phyloP scores from a whole-genome alignment of 768 basidiomycete species.

The Tylopilus cervinicoccineus region DNA sequence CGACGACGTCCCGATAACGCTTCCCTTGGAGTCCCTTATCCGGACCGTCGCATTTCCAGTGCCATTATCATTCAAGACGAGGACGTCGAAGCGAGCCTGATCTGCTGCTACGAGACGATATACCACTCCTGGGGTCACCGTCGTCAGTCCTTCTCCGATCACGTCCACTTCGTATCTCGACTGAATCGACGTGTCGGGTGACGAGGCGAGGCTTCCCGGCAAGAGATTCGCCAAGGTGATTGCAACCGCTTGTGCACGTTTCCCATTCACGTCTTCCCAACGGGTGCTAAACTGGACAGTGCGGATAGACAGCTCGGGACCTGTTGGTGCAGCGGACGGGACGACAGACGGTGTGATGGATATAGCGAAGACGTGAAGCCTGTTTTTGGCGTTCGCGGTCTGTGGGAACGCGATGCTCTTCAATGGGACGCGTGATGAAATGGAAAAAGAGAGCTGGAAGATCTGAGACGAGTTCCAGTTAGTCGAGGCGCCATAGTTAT shows the following conservation, averaged over 20 bases:
- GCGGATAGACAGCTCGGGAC: conserved; percentile 37
- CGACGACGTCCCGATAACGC: conserved; percentile 31
- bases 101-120: conserved; percentile 48
- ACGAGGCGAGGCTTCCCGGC: conserved; percentile 28
- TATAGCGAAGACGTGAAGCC: conserved; percentile 46
- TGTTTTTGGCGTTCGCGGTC: conserved; percentile 21
- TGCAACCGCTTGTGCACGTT: conserved; percentile 45
- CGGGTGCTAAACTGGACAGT: conserved; percentile 42
- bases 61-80: conserved; percentile 35
- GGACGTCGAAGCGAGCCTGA: conserved; percentile 46
- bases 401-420: conserved; percentile 43
- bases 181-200: conserved; percentile 30
- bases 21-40: conserved; percentile 34
- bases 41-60: conserved; percentile 28
- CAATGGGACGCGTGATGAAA: conserved; percentile 39
- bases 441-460: conserved; percentile 41
- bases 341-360: conserved; percentile 35
- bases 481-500: conserved; percentile 28
- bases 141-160: conserved; percentile 37
- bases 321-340: conserved; percentile 19
- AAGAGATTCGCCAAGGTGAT: conserved; percentile 51
- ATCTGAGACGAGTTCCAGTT: conserved; percentile 44
- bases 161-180: conserved; percentile 36
- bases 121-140: conserved; percentile 39
- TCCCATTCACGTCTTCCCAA: conserved; percentile 38